Conservation (phyloP, 2,329 filamentous ascomycete species). For the Mycogone perniciosa region DNA sequence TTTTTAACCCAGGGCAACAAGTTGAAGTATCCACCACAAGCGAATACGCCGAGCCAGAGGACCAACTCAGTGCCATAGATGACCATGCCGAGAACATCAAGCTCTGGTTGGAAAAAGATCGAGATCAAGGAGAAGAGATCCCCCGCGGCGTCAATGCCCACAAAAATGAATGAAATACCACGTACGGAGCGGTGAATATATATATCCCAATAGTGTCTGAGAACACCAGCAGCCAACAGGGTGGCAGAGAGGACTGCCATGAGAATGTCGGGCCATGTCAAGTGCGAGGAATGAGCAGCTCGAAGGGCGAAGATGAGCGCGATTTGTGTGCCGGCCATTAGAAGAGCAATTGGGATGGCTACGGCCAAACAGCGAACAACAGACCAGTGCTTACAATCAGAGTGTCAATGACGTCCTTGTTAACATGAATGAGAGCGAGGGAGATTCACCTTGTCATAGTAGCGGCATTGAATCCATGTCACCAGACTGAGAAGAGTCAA, state of each 20-base stretch:
- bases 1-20: slow-evolving; percentile 49
- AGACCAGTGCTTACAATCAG: slow-evolving; percentile 42
- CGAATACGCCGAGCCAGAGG: slow-evolving; percentile 62
- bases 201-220: slow-evolving; percentile 65
- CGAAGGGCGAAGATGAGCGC: slow-evolving; percentile 53
- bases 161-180: slow-evolving; percentile 67
- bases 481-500: slow-evolving; percentile 35
- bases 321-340: slow-evolving; percentile 55
- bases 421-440: neutral
- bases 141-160: slow-evolving; percentile 61
- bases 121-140: slow-evolving; percentile 62
- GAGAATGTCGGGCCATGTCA: slow-evolving; percentile 56
- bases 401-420: neutral
- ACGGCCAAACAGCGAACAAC: slow-evolving; percentile 41
- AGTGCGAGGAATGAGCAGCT: slow-evolving; percentile 34
- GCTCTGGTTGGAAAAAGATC: slow-evolving; percentile 51
- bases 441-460: slow-evolving; percentile 34
- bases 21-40: slow-evolving; percentile 59
- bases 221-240: slow-evolving; percentile 58
- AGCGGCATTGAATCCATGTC: slow-evolving; percentile 39
- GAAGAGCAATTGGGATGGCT: slow-evolving; percentile 42
- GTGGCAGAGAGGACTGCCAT: slow-evolving; percentile 61
- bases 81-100: slow-evolving; percentile 57
- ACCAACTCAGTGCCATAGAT: slow-evolving; percentile 62
- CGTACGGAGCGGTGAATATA: slow-evolving; percentile 58